phyloP scores from a whole-genome alignment of 2,329 filamentous ascomycete species.

The Penicillium capsulatum region DNA sequence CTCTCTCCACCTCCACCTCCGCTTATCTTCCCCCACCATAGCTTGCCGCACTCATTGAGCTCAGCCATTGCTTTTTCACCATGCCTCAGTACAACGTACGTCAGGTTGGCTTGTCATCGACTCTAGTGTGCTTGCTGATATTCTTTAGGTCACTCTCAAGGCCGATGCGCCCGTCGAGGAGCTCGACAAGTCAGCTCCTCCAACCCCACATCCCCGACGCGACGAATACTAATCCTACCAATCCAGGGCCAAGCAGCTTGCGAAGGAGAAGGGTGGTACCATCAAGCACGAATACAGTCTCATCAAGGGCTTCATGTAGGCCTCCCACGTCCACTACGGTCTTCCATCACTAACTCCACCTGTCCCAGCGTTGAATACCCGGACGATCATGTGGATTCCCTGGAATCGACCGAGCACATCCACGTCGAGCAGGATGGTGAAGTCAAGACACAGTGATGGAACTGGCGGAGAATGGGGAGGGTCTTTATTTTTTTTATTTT shows the following conservation, averaged over 20 bases:
- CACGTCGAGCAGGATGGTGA: constrained; percentile 72
- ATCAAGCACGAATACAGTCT: constrained; percentile 80
- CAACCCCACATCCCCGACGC: not conserved
- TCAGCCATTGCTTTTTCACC: not conserved
- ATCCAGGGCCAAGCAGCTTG: constrained; percentile 69
- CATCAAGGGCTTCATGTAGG: constrained; percentile 92
- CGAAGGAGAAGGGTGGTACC: constrained; percentile 70
- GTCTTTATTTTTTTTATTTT: no score
- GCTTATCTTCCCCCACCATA: constrained; percentile 9
- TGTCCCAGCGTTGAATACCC: constrained; percentile 66
- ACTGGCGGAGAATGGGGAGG: not conserved
- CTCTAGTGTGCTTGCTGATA: not conserved
- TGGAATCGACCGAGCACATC: constrained; percentile 67
- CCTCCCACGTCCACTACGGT: constrained; percentile 18
- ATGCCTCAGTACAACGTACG: constrained; percentile 43
- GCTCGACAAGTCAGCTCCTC: constrained; percentile 59
- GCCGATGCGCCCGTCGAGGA: constrained; percentile 62
- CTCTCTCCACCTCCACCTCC: constrained; percentile 10
- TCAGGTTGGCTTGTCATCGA: not conserved
- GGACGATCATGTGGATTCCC: constrained; percentile 60
- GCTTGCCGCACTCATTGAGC: constrained; percentile 1
- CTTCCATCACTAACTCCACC: not conserved
- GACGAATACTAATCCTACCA: constrained; percentile 8
- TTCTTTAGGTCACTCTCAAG: constrained; percentile 71
- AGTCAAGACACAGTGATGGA: constrained; percentile 65